A percentile compares a stretch with the other conserved stretches of the same genome.
phyloP scores from a whole-genome alignment of 176 grass and related monocot species.

The Musa acuminata region DNA sequence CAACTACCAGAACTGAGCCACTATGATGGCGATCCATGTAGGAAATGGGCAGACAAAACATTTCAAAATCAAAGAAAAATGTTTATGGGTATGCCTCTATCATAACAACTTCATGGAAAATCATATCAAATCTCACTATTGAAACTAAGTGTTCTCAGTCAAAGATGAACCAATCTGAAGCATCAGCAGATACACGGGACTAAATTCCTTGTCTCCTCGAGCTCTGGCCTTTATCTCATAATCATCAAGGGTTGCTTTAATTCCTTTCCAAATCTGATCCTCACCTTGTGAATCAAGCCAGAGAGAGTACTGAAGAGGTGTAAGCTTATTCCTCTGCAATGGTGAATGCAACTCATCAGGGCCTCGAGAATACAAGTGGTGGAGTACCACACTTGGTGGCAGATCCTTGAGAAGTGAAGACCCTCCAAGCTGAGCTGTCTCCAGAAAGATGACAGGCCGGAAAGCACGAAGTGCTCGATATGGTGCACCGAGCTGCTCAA shows the following conservation, averaged over 20 bases:
- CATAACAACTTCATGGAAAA: neutral
- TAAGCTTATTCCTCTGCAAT: slow-evolving; percentile 80
- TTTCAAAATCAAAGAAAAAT: neutral
- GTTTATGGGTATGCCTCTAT: neutral
- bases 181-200: slow-evolving; percentile 80
- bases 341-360: slow-evolving; percentile 88
- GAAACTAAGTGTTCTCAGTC: slow-evolving; percentile 25
- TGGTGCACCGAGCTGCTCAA: slow-evolving; percentile 86
- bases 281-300: slow-evolving; percentile 93
- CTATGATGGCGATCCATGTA: neutral
- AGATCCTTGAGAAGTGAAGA: slow-evolving; percentile 71
- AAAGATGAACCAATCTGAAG: slow-evolving; percentile 62
- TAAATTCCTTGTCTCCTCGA: slow-evolving; percentile 76
- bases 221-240: slow-evolving; percentile 62
- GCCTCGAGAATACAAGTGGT: slow-evolving; percentile 80
- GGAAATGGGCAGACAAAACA: neutral
- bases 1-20: neutral
- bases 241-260: slow-evolving; percentile 85
- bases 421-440: slow-evolving; percentile 67
- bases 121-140: neutral
- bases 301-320: slow-evolving; percentile 59
- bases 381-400: slow-evolving; percentile 72
- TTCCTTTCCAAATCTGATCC: slow-evolving; percentile 90
- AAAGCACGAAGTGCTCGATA: slow-evolving; percentile 77
- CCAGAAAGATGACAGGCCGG: slow-evolving; percentile 82